Percentiles rank a stretch among this genome's conserved stretches.
Evolutionary conservation across 1,139 yeast species (phyloP).

Genomic region (Meyerozyma elateridarum): DNA sequence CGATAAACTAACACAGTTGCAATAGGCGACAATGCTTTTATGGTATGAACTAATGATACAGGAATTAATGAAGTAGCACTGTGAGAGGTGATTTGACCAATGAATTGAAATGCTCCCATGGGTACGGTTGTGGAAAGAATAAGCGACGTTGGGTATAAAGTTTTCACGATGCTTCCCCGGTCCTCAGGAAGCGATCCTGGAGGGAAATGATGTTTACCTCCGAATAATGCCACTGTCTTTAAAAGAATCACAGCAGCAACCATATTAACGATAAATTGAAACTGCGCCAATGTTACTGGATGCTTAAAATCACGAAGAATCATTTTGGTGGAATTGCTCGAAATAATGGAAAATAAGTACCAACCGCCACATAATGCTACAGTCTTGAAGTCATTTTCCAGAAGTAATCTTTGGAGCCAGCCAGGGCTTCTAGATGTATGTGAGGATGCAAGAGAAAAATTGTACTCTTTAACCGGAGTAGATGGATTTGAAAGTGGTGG

Average conservation of each 20-base stretch:
- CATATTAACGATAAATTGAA: conserved; percentile 74
- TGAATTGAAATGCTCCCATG: conserved; percentile 88
- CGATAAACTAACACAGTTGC: conserved; percentile 81
- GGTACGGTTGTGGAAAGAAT: conserved; percentile 72
- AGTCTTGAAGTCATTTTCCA: conserved; percentile 2
- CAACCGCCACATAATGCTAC: conserved; percentile 56
- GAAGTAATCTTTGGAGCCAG: conserved; percentile 6
- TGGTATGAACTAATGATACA: conserved; percentile 86
- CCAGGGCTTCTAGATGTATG: neutral
- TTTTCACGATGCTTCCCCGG: conserved; percentile 23
- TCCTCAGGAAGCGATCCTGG: conserved; percentile 51
- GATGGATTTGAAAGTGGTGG: conserved; percentile 34
- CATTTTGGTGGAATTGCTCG: conserved; percentile 75
- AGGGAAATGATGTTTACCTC: conserved; percentile 37
- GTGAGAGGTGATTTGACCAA: conserved; percentile 86
- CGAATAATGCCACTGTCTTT: conserved; percentile 9
- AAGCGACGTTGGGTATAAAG: conserved; percentile 49
- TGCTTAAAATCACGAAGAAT: conserved; percentile 65
- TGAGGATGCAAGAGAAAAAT: conserved; percentile 6
- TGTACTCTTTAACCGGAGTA: conserved; percentile 25
- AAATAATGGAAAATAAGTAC: conserved; percentile 79
- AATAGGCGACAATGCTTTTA: conserved; percentile 85
- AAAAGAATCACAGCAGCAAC: conserved; percentile 40
- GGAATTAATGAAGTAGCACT: conserved; percentile 86
- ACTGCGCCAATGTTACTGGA: conserved; percentile 82